A percentile compares a stretch with the other conserved stretches of the same genome.
phyloP scores from a whole-genome alignment of 2,329 filamentous ascomycete genomes.

The Alternaria atra region DNA sequence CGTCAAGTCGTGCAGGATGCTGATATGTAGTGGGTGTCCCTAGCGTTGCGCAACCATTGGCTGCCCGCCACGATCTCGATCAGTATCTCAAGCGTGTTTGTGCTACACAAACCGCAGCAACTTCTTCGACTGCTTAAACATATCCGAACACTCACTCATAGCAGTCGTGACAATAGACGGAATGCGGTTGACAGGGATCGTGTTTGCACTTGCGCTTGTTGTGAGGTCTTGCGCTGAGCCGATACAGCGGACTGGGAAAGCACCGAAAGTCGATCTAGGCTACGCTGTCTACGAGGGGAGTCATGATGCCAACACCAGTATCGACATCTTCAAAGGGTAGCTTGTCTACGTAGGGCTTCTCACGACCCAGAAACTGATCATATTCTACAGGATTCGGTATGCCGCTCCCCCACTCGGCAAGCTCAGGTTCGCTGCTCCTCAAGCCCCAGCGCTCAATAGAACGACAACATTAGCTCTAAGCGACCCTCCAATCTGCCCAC shows the following conservation, averaged over 20 bases:
- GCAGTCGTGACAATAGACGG: not conserved
- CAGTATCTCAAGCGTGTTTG: not conserved
- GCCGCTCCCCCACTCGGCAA: constrained; percentile 62
- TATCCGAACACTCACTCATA: not conserved
- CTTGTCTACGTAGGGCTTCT: not conserved
- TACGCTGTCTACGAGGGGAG: constrained; percentile 44
- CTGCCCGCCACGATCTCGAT: not conserved
- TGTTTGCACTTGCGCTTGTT: constrained; percentile 29
- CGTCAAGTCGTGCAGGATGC: not conserved
- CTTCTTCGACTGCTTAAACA: not conserved
- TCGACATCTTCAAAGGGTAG: constrained; percentile 48
- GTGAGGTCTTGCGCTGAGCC: constrained; percentile 30
- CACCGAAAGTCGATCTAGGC: constrained; percentile 43
- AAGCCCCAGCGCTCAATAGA: constrained; percentile 54
- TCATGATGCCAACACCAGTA: constrained; percentile 31
- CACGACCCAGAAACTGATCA: not conserved
- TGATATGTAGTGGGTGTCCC: not conserved
- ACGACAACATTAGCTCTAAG: constrained; percentile 54
- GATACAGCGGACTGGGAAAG: constrained; percentile 30
- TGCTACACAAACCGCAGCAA: not conserved
- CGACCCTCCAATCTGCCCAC: constrained; percentile 52
- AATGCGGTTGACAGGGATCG: not conserved
- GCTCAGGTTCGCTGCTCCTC: constrained; percentile 62
- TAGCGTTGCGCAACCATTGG: not conserved
- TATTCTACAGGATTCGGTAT: constrained; percentile 53